These are phyloP conservation scores for Fraxinus floribunda DNA, from an alignment of 305 asterid species.

Conservation along the genomic window DNA sequence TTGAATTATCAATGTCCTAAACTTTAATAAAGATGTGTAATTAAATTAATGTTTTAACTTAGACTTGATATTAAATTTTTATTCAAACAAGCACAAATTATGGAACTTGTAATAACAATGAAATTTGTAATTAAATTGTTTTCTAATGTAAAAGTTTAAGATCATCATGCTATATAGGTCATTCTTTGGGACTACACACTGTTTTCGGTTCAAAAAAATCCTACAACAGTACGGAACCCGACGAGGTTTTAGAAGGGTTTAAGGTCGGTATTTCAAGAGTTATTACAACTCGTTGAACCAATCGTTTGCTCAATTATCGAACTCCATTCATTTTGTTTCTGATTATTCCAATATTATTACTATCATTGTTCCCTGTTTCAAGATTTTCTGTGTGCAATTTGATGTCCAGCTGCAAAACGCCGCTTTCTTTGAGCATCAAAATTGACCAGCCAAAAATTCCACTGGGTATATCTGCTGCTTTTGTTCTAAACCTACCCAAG, in stretches of 20 bases:
- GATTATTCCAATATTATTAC: neutral
- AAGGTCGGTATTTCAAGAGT: constrained; percentile 17
- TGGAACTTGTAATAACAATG: no score
- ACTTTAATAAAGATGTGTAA: no score
- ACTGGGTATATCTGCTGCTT: constrained; percentile 27
- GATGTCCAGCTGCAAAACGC: constrained; percentile 56
- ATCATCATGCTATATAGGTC: neutral
- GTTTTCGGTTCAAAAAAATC: neutral
- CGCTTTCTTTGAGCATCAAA: constrained; percentile 33
- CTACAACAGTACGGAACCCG: neutral
- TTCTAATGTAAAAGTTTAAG: no score
- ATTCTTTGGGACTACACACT: neutral
- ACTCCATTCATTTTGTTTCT: neutral
- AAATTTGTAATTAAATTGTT: no score
- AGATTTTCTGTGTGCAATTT: constrained; percentile 29
- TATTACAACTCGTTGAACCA: neutral
- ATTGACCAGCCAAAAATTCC: constrained; percentile 29
- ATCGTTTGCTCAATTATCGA: neutral
- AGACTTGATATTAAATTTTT: no score
- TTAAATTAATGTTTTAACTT: no score
- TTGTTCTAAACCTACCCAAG: constrained; percentile 27
- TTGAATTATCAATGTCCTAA: no score
- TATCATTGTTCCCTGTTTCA: neutral
- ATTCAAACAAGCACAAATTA: no score
- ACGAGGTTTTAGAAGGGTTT: constrained; percentile 51